Evolutionary conservation across 164 flowering plant species (phyloP).

Genomic region (Tinospora cordifolia): DNA sequence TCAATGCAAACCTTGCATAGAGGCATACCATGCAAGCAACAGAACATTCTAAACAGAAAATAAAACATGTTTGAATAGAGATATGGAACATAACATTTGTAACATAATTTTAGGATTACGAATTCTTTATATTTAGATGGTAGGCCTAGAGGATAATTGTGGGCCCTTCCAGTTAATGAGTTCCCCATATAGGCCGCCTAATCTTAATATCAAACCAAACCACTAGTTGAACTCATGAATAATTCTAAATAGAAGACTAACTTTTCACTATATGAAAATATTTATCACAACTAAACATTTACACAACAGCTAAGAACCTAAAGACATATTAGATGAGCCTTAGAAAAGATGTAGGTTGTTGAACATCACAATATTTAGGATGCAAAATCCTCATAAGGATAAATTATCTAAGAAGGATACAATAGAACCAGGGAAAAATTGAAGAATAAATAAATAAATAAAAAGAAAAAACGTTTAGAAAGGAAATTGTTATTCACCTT

Average conservation of each 20-base stretch:
- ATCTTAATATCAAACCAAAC: background rate
- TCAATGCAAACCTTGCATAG: background rate
- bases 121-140: background rate
- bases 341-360: background rate
- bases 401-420: background rate
- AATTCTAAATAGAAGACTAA: background rate
- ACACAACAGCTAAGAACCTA: background rate
- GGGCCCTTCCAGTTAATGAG: background rate
- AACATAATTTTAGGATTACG: background rate
- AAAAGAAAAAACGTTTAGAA: background rate
- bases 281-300: background rate
- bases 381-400: background rate
- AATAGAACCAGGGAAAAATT: background rate
- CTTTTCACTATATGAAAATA: background rate
- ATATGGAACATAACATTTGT: background rate
- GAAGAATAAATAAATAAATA: background rate
- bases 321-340: background rate
- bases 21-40: background rate
- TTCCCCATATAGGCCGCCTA: background rate
- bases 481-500: conserved; percentile 11
- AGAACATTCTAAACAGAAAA: background rate
- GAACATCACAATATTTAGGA: background rate
- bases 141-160: no score
- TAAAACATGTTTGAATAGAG: background rate
- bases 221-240: background rate